Conservation (phyloP, 345 rosid species). For the Xanthoceras sorbifolium region DNA sequence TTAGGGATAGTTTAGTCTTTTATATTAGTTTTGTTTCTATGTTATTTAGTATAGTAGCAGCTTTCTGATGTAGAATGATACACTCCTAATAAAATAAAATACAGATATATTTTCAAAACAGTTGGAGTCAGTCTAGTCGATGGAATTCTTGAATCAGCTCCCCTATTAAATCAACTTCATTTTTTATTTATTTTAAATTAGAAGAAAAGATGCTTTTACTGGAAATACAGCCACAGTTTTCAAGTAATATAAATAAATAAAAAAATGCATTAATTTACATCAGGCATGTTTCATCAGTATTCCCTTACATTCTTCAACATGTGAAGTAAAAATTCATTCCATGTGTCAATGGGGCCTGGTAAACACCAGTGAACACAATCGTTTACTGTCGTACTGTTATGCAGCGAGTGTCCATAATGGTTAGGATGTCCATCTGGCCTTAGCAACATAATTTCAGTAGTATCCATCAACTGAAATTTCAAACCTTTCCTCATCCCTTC, state of each 20-base stretch:
- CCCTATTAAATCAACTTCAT: too few species aligned
- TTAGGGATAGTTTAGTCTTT: too few species aligned
- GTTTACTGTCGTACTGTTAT: conserved; percentile 29
- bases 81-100: too few species aligned
- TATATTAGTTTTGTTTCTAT: too few species aligned
- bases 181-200: too few species aligned
- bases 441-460: conserved; percentile 56
- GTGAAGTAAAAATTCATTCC: conserved; percentile 71
- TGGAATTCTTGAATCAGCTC: too few species aligned
- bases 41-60: too few species aligned
- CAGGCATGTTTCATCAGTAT: conserved; percentile 14
- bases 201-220: neutral
- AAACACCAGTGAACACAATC: conserved; percentile 93
- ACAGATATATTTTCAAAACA: too few species aligned
- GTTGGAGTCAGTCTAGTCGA: too few species aligned
- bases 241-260: conserved; percentile 1
- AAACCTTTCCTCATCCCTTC: conserved; percentile 42
- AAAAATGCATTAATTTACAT: too few species aligned
- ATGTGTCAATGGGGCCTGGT: conserved; percentile 74
- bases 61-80: too few species aligned
- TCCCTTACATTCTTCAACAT: conserved; percentile 44
- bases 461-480: conserved; percentile 40
- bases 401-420: conserved; percentile 32
- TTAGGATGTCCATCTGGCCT: conserved; percentile 72
- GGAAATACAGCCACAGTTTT: neutral